Conservation (phyloP, 2,329 filamentous ascomycete species). For the Fusarium tjaetaba region DNA sequence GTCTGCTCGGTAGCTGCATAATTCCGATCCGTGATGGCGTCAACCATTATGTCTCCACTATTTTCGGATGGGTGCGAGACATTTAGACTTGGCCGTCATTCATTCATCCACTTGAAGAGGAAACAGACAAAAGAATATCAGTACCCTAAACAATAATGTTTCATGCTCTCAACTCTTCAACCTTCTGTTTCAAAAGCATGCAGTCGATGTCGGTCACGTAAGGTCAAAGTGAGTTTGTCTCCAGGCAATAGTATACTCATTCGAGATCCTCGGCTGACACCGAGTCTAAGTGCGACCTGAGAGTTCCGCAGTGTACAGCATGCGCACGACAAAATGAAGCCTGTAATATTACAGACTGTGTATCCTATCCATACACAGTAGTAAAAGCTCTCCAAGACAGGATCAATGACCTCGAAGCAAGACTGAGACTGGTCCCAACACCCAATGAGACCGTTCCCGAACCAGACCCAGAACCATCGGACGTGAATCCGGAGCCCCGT, state of each 20-base stretch:
- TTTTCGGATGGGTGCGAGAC: background rate
- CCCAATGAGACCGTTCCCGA: background rate
- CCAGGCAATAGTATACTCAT: too few relatives aligned
- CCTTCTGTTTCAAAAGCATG: background rate
- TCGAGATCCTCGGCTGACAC: background rate
- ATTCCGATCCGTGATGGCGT: conserved; percentile 3
- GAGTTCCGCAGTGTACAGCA: background rate
- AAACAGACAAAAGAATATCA: fast-evolving
- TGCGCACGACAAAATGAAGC: background rate
- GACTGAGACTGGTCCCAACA: background rate
- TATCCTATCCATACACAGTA: background rate
- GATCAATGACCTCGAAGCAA: background rate
- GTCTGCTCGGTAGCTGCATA: background rate
- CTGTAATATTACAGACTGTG: background rate
- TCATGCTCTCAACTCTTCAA: background rate
- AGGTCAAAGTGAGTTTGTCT: background rate
- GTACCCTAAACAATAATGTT: background rate
- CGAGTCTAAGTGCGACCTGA: background rate
- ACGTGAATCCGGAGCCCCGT: background rate
- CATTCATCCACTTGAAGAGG: fast-evolving
- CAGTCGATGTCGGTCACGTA: background rate
- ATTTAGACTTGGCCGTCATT: background rate
- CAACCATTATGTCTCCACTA: background rate
- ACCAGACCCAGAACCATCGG: background rate
- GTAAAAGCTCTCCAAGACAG: background rate